phyloP scores from a whole-genome alignment of 2,329 filamentous ascomycete genomes.

The Alternaria gansuensis region DNA sequence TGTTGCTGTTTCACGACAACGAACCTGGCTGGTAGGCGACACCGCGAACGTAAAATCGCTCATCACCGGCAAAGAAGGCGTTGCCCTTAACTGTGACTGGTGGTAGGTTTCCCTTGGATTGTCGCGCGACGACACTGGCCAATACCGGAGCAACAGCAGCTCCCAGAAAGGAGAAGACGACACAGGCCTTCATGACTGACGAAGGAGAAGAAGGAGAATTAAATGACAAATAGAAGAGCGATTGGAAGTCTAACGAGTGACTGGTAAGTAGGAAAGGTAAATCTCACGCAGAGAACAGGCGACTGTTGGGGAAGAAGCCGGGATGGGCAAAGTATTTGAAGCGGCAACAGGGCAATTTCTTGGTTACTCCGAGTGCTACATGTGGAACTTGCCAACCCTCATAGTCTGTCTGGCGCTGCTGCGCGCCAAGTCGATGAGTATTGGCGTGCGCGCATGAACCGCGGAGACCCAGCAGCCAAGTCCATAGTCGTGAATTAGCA shows the following conservation, averaged over 20 bases:
- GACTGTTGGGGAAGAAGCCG: conserved; percentile 27
- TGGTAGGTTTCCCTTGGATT: conserved; percentile 56
- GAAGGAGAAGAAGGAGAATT: conserved; percentile 34
- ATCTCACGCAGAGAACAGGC: conserved; percentile 42
- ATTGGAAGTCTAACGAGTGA: conserved; percentile 50
- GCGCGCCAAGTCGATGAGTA: conserved; percentile 43
- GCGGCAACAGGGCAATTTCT: conserved; percentile 38
- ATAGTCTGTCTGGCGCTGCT: conserved; percentile 42
- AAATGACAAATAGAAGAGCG: conserved; percentile 39
- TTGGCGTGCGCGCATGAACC: conserved; percentile 40
- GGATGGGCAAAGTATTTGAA: conserved; percentile 45
- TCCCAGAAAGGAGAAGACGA: conserved; percentile 38
- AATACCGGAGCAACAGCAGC: conserved; percentile 41
- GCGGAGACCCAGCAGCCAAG: conserved; percentile 48
- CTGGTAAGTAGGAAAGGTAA: conserved; percentile 43
- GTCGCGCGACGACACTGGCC: conserved; percentile 37
- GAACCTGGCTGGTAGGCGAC: conserved; percentile 73
- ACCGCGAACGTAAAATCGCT: conserved; percentile 68
- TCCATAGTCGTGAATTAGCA: conserved; percentile 35
- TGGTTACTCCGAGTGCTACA: conserved; percentile 38
- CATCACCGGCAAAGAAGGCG: conserved; percentile 68
- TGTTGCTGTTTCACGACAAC: conserved; percentile 53
- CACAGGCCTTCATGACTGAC: conserved; percentile 44
- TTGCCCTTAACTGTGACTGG: conserved; percentile 69
- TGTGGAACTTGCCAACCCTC: conserved; percentile 52